Evolutionary conservation across 2,329 filamentous ascomycete species (phyloP).

Genomic region (Reticulascus tulasneorum): DNA sequence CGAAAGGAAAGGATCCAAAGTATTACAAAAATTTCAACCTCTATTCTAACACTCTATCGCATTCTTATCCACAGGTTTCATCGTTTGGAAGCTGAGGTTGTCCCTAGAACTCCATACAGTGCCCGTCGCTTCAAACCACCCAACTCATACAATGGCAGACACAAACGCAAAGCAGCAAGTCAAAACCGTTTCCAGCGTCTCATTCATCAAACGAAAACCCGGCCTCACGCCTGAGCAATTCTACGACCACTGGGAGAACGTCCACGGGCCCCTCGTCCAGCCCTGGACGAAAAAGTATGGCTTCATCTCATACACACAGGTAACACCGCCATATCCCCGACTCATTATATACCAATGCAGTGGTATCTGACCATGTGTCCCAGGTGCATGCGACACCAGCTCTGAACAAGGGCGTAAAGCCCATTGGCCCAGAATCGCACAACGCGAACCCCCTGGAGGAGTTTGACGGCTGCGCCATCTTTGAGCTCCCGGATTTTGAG

Average conservation of each 20-base stretch:
- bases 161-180: no score
- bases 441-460: conserved; percentile 13
- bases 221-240: conserved; percentile 24
- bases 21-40: no score
- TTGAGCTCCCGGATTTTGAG: conserved; percentile 23
- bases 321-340: background rate
- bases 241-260: conserved; percentile 28
- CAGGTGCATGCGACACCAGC: conserved; percentile 21
- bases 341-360: no score
- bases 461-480: conserved; percentile 26
- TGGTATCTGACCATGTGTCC: background rate
- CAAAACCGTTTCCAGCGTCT: conserved; percentile 13
- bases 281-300: conserved; percentile 30
- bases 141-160: no score
- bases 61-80: no score
- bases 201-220: conserved; percentile 23
- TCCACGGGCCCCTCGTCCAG: conserved; percentile 26
- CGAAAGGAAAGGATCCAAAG: no score
- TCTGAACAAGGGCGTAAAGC: conserved; percentile 17
- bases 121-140: no score
- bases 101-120: no score
- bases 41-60: no score
- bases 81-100: no score
- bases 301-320: conserved; percentile 27
- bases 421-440: conserved; percentile 14